Conservation (phyloP, 2,329 filamentous ascomycete species). For the Salinomyces thailandicus region DNA sequence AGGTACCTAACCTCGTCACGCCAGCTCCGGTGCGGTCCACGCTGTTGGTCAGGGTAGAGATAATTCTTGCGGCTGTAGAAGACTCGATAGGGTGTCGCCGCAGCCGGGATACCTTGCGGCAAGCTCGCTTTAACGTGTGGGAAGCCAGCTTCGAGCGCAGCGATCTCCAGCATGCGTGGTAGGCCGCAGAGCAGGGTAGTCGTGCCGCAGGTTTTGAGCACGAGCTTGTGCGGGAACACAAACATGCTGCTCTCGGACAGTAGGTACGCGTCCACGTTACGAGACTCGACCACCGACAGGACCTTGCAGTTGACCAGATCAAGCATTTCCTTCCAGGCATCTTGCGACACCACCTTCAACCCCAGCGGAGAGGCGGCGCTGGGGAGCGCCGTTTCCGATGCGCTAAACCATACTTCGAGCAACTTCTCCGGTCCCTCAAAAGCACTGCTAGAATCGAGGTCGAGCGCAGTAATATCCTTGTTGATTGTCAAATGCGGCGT, state of each 20-base stretch:
- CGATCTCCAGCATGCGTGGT: conserved; percentile 84
- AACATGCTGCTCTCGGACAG: conserved; percentile 99
- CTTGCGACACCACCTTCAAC: conserved; percentile 72
- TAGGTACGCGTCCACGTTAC: conserved; percentile 90
- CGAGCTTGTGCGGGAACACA: conserved; percentile 98
- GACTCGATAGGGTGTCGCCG: conserved; percentile 83
- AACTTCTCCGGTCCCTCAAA: conserved; percentile 98
- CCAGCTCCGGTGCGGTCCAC: conserved; percentile 93
- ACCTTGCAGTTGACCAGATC: conserved; percentile 99
- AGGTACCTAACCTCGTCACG: conserved; percentile 87
- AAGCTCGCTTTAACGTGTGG: conserved; percentile 62
- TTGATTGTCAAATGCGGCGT: conserved; percentile 94
- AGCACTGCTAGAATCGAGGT: conserved; percentile 88
- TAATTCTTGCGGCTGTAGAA: conserved; percentile 99
- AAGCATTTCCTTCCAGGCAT: conserved; percentile 92
- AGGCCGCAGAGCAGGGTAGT: conserved; percentile 86
- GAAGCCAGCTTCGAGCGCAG: conserved; percentile 79
- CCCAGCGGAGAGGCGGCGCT: conserved; percentile 61
- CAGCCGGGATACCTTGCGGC: conserved; percentile 56
- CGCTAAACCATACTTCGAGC: conserved; percentile 94
- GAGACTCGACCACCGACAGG: conserved; percentile 83
- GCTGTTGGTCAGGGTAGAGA: conserved; percentile 87
- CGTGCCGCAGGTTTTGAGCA: conserved; percentile 95
- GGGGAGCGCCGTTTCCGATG: conserved; percentile 63
- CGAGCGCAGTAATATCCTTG: conserved; percentile 72